These are phyloP conservation scores for Petunia axillaris DNA, from an alignment of 257 asterid species.

Conservation along the genomic window DNA sequence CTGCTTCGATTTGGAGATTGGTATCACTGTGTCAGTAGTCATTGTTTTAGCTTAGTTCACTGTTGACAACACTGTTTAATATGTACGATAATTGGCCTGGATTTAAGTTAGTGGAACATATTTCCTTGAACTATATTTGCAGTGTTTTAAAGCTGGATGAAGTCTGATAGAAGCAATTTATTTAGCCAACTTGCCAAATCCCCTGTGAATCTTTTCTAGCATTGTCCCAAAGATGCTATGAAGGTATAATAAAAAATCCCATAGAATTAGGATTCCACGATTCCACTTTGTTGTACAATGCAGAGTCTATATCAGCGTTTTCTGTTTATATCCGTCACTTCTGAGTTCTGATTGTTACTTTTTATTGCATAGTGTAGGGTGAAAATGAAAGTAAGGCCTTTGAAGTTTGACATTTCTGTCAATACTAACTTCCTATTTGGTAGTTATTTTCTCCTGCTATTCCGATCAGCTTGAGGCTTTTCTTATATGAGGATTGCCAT, in stretches of 20 bases:
- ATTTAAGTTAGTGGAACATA: background rate
- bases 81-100: background rate
- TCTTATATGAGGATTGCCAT: background rate
- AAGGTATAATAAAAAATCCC: background rate
- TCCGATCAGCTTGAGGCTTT: background rate
- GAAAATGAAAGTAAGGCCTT: slow-evolving; percentile 8
- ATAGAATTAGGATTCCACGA: background rate
- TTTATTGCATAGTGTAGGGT: background rate
- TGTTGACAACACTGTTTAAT: background rate
- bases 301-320: background rate
- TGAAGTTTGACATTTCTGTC: background rate
- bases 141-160: background rate
- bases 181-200: background rate
- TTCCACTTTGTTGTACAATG: background rate
- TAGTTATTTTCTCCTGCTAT: background rate
- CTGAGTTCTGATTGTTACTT: background rate
- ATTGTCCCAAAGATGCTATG: background rate
- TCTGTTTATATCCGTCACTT: background rate
- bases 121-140: background rate
- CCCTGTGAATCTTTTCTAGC: background rate
- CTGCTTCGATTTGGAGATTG: background rate
- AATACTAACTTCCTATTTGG: background rate
- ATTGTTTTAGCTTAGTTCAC: background rate
- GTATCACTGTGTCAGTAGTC: background rate
- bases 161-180: slow-evolving; percentile 16